phyloP scores from a whole-genome alignment of 2,329 filamentous ascomycete species.

The Aspergillus pseudoglaucus region DNA sequence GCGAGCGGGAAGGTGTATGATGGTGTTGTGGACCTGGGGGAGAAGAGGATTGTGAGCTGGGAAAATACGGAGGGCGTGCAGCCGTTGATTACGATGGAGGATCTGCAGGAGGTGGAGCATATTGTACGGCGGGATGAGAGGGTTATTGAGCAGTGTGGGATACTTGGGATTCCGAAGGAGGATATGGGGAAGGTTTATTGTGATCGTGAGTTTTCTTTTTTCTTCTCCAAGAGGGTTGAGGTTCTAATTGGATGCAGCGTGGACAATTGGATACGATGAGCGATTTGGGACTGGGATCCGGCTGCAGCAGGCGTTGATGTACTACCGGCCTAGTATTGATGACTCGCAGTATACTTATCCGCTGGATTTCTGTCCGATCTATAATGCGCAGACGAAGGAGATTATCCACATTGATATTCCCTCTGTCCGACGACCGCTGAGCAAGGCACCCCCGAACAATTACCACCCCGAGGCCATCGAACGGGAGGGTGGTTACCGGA shows the following conservation, averaged over 20 bases:
- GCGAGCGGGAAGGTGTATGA: constrained; percentile 75
- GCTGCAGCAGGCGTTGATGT: constrained; percentile 90
- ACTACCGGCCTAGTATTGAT: constrained; percentile 79
- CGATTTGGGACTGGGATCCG: constrained; percentile 72
- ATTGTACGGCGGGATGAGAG: constrained; percentile 70
- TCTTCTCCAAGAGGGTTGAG: background rate
- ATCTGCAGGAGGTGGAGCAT: constrained; percentile 72
- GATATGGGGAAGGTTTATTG: constrained; percentile 97
- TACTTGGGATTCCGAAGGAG: constrained; percentile 70
- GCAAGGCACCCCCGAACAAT: constrained; percentile 65
- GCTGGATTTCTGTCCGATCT: constrained; percentile 90
- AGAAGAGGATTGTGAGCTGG: constrained; percentile 65
- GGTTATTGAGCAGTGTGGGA: constrained; percentile 82
- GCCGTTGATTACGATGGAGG: constrained; percentile 88
- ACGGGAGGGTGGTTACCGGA: constrained; percentile 67
- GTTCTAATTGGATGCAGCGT: constrained; percentile 45
- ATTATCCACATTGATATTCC: constrained; percentile 82
- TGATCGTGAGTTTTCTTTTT: constrained; percentile 53
- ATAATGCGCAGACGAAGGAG: constrained; percentile 68
- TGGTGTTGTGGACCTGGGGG: constrained; percentile 67
- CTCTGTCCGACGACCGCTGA: constrained; percentile 66
- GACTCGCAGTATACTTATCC: constrained; percentile 88
- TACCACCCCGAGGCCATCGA: constrained; percentile 71
- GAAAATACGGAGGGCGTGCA: constrained; percentile 69
- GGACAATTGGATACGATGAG: constrained; percentile 93